Conservation (phyloP, 306 rosid species). For the Senna siamea region DNA sequence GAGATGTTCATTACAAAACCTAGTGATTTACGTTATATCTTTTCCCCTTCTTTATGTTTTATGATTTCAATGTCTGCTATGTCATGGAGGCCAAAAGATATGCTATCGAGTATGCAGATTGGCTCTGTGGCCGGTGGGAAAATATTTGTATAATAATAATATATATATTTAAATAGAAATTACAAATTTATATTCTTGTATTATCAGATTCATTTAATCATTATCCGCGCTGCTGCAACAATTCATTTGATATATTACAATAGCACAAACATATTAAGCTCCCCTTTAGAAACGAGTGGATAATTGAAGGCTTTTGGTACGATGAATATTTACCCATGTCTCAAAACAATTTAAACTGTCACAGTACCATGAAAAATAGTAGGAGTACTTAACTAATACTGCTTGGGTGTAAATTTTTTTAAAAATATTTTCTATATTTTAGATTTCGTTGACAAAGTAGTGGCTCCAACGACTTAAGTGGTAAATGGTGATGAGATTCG, state of each 20-base stretch:
- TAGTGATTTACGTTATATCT: slow-evolving; percentile 20
- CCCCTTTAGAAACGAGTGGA: neutral
- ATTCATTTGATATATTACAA: neutral
- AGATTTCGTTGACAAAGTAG: too few relatives aligned
- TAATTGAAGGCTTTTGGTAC: neutral
- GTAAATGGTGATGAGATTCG: too few relatives aligned
- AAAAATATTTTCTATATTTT: too few relatives aligned
- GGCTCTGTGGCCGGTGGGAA: neutral
- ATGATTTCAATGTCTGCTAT: slow-evolving; percentile 26
- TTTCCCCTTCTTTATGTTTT: neutral
- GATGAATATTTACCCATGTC: neutral
- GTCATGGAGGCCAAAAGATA: slow-evolving; percentile 12
- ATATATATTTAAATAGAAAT: neutral
- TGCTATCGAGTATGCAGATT: neutral
- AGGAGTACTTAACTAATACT: neutral
- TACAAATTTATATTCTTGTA: neutral
- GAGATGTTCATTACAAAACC: slow-evolving; percentile 17
- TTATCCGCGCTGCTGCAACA: neutral
- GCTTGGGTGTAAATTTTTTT: neutral
- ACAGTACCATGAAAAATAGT: neutral
- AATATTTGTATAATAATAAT: neutral
- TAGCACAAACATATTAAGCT: neutral
- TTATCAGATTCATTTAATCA: neutral
- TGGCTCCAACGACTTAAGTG: too few relatives aligned
- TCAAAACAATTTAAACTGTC: neutral